Conservation (phyloP, 2,329 filamentous ascomycete genomes). For the Ophiocordyceps unilateralis region DNA sequence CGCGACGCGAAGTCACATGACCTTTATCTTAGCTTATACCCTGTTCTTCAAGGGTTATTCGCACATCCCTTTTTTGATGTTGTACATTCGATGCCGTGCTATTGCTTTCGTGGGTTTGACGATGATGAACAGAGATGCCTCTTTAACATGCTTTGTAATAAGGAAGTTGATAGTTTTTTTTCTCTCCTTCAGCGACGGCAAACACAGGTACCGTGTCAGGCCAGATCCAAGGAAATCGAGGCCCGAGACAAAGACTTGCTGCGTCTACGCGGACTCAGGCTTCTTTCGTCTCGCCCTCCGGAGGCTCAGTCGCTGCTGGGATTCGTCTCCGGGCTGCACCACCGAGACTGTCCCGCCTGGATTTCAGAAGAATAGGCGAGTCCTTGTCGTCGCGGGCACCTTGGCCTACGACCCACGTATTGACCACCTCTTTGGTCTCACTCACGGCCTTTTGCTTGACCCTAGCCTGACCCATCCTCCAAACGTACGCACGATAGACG, state of each 20-base stretch:
- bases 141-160: too few species aligned
- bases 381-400: slow-evolving; percentile 10
- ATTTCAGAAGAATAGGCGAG: slow-evolving; percentile 1
- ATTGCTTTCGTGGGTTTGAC: too few species aligned
- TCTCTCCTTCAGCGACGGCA: too few species aligned
- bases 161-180: too few species aligned
- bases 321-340: slow-evolving; percentile 11
- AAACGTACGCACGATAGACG: slow-evolving; percentile 59
- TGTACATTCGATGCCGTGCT: too few species aligned
- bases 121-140: too few species aligned
- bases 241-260: too few species aligned
- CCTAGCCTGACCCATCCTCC: slow-evolving; percentile 53
- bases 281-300: not conserved
- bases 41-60: too few species aligned
- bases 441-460: slow-evolving; percentile 38
- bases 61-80: too few species aligned
- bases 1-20: not conserved
- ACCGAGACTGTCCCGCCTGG: not conserved
- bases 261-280: not conserved
- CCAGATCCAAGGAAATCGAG: too few species aligned
- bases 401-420: slow-evolving; percentile 50
- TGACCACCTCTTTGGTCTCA: slow-evolving; percentile 52
- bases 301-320: slow-evolving; percentile 1
- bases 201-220: too few species aligned
- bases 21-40: too few species aligned